A percentile compares a stretch with the other conserved stretches of the same genome.
phyloP scores from a whole-genome alignment of 2,329 filamentous ascomycete genomes.

The Aspergillus sp. region DNA sequence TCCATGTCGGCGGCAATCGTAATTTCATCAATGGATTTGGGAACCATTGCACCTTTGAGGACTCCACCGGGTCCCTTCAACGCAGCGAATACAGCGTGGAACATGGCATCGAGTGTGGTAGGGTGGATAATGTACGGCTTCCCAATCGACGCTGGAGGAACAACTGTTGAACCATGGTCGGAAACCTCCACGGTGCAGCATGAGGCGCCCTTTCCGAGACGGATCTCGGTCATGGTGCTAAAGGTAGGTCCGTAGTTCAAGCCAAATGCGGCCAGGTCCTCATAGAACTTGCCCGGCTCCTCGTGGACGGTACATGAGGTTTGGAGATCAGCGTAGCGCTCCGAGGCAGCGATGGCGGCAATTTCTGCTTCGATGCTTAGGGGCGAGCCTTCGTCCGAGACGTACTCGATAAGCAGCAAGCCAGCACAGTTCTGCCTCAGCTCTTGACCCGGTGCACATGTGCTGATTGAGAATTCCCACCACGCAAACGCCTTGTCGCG shows the following conservation, averaged over 20 bases:
- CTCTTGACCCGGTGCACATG: background rate
- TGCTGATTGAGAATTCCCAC: background rate
- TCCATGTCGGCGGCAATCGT: background rate
- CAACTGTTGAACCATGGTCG: background rate
- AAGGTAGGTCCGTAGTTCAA: conserved; percentile 13
- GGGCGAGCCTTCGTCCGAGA: background rate
- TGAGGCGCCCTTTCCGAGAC: background rate
- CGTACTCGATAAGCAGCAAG: background rate
- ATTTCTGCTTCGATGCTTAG: conserved; percentile 8
- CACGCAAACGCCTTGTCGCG: background rate
- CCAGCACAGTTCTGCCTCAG: background rate
- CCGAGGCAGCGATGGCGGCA: background rate
- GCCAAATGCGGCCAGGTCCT: conserved; percentile 1
- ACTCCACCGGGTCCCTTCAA: background rate
- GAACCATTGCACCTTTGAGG: background rate
- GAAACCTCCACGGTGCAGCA: background rate
- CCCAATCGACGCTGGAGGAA: background rate
- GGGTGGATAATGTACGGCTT: conserved; percentile 15
- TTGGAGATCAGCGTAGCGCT: background rate
- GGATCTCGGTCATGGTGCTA: background rate
- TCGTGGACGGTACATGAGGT: background rate
- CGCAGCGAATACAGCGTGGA: conserved; percentile 14
- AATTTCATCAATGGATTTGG: background rate
- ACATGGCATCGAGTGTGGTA: conserved; percentile 13
- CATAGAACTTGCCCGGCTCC: background rate